These are phyloP conservation scores for Dictyostelium brefeldianum DNA, from an alignment of 78 protist genomes.

Conservation along the genomic window DNA sequence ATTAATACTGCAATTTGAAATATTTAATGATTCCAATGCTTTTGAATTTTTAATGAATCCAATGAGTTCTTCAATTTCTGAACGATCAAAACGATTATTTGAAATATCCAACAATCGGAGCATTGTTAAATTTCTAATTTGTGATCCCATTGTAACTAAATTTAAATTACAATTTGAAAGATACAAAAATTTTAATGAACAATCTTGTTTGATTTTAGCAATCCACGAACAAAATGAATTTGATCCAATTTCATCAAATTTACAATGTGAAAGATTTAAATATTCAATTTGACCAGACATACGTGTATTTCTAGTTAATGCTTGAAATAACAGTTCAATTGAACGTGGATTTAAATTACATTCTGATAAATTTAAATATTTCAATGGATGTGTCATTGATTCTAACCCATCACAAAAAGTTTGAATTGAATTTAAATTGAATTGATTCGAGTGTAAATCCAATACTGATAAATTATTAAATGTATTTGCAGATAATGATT, in stretches of 20 bases:
- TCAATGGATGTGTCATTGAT: constrained; percentile 24
- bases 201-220: not conserved
- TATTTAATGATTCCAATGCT: constrained; percentile 13
- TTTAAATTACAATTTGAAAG: not conserved
- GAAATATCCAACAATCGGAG: constrained; percentile 2
- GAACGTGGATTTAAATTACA: constrained; percentile 24
- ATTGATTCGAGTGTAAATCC: constrained; percentile 15
- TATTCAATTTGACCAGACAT: not conserved
- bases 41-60: not conserved
- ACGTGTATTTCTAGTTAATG: not conserved
- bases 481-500: not conserved
- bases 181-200: not conserved
- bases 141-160: not conserved
- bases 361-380: constrained; percentile 28
- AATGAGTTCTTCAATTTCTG: constrained; percentile 29
- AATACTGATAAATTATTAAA: constrained; percentile 24
- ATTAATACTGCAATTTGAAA: not conserved
- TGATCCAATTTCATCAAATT: constrained; percentile 57
- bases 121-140: not conserved
- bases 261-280: not conserved
- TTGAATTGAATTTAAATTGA: not conserved
- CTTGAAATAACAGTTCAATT: constrained; percentile 9
- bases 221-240: not conserved
- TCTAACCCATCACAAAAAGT: constrained; percentile 29
- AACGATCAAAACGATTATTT: constrained; percentile 9